Percentiles rank a stretch among this genome's conserved stretches.
phyloP scores from a whole-genome alignment of 345 rosid species.

The Aurinia saxatilis region DNA sequence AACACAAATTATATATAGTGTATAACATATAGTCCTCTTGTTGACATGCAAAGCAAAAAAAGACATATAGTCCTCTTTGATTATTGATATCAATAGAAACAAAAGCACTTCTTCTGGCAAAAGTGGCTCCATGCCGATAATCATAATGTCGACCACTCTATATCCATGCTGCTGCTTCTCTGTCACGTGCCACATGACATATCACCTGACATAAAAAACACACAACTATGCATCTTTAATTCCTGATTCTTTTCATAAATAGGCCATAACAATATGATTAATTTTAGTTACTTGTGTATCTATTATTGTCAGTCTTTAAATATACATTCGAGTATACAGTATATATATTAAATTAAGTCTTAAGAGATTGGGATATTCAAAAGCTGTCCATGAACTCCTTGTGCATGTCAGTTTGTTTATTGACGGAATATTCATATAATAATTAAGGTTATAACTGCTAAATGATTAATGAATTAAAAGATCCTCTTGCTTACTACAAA shows the following conservation, averaged over 20 bases:
- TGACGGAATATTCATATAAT: constrained; percentile 13
- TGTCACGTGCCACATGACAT: constrained; percentile 28
- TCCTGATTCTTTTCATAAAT: constrained; percentile 1
- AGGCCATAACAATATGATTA: background rate
- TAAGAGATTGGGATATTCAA: background rate
- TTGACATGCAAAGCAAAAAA: constrained; percentile 4
- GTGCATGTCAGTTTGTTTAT: constrained; percentile 25
- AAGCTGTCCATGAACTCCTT: constrained; percentile 22
- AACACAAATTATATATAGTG: background rate
- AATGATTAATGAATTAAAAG: constrained; percentile 9
- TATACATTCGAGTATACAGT: background rate
- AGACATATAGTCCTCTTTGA: background rate
- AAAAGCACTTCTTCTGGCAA: constrained; percentile 29
- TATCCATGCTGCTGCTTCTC: constrained; percentile 29
- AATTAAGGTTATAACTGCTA: background rate
- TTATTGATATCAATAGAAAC: no score
- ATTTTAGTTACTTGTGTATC: background rate
- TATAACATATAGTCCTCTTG: background rate
- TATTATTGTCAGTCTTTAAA: constrained; percentile 1
- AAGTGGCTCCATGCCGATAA: constrained; percentile 40
- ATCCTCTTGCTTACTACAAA: constrained; percentile 26
- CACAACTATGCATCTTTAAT: background rate
- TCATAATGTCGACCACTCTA: constrained; percentile 44
- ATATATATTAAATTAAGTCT: background rate
- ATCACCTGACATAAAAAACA: constrained; percentile 16